A percentile compares a stretch with the other conserved stretches of the same genome.
Conservation (phyloP, 2,329 filamentous ascomycete genomes). For the Venturiaceae sp. region DNA sequence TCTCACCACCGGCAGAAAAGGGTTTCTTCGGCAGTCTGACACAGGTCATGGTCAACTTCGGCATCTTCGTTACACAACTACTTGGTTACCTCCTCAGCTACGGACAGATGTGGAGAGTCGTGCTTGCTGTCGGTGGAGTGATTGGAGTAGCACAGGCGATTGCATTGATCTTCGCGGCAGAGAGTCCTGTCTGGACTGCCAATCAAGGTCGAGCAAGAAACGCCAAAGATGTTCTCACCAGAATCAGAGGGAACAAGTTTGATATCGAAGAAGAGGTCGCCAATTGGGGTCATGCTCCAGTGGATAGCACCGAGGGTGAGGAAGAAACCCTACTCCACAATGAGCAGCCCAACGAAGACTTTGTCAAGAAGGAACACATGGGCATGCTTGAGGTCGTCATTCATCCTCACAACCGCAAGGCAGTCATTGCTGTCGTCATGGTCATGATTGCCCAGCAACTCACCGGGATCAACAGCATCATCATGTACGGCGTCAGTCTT, state of each 20-base stretch:
- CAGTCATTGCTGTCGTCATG: constrained; percentile 80
- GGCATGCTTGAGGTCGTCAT: constrained; percentile 47
- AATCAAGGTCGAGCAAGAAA: constrained; percentile 48
- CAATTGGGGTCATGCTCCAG: constrained; percentile 25
- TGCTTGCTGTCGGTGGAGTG: constrained; percentile 62
- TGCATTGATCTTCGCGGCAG: constrained; percentile 62
- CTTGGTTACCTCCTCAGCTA: constrained; percentile 82
- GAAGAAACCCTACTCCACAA: constrained; percentile 58
- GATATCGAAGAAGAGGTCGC: constrained; percentile 67
- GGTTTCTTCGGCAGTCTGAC: constrained; percentile 79
- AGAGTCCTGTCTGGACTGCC: constrained; percentile 83
- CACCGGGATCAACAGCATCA: constrained; percentile 89
- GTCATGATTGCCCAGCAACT: constrained; percentile 92
- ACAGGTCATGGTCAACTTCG: constrained; percentile 87
- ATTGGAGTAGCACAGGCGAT: constrained; percentile 59
- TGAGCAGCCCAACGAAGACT: constrained; percentile 12
- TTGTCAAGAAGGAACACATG: constrained; percentile 20
- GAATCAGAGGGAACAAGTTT: constrained; percentile 59
- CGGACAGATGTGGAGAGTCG: constrained; percentile 71
- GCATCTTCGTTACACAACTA: constrained; percentile 74
- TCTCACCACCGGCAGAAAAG: constrained; percentile 59
- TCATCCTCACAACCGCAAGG: constrained; percentile 63
- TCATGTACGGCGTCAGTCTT: constrained; percentile 96
- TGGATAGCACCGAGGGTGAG: constrained; percentile 38
- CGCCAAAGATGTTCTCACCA: constrained; percentile 61